Evolutionary conservation across 2,329 filamentous ascomycete genomes (phyloP), one percentile per base, ranked within the genome.

Genomic region (Hypoxylon sp.): DNA sequence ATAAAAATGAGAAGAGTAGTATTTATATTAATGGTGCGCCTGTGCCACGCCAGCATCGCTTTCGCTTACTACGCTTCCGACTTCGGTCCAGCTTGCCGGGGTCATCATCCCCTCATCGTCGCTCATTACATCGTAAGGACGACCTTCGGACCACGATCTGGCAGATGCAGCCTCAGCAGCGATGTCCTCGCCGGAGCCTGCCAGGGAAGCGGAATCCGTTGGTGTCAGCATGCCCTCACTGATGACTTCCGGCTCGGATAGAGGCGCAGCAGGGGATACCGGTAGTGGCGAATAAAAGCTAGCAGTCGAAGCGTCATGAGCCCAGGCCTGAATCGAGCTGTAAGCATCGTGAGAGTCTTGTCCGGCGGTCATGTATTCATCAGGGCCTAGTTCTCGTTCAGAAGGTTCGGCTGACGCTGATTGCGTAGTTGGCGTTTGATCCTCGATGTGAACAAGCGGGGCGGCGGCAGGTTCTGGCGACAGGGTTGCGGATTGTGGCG

Each of bases 261-360:
- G 73, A 11, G 86, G 81, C 6, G 81, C 81, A 3, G 81, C 79
- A 1, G 85, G 86, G 1, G 86, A 85, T 21, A 81, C 82, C 11
- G 87, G 87, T 21, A 89, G 82, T 3, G 88, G 87, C 5, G 88
- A 89, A 81, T 89, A 90, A 73, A 90, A 89, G 73, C 84, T 83
- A 8, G 81, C 78, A 74, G 80, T 80, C 3, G 85, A 86, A 64
- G 83, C 80, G 71, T 88, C 84, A 71, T 88, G 85, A 1, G 88
- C 88, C 88, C 89, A 91, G 0, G 88, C 89, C 74, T 91, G 87
- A 71, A 91, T 90, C 1, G 87, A 88, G 50, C 85, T 85, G 74
- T 86, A 90, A 1, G 86, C 84, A 13, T 85, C 75, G 19, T 73
- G 64, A 8, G 77, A 78, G 61, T 83, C 81, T 71, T 86, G 82